These are phyloP conservation scores for Malus hybrid DNA, from an alignment of 331 rosid species.

Conservation along the genomic window DNA sequence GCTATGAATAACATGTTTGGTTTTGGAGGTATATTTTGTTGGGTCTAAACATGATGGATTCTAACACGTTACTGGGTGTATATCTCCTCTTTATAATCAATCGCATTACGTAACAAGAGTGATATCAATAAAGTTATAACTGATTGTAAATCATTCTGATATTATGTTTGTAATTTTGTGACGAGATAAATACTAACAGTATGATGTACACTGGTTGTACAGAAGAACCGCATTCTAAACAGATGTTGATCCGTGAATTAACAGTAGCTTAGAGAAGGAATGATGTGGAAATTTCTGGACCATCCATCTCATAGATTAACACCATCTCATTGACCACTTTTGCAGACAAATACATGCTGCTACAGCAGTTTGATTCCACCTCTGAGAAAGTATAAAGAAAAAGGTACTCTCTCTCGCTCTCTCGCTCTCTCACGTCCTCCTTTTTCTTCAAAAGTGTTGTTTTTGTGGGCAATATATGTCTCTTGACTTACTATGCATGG, in stretches of 20 bases:
- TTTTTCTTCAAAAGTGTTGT: background rate
- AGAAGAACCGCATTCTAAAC: background rate
- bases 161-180: background rate
- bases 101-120: too few species aligned
- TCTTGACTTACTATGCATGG: slow-evolving; percentile 3
- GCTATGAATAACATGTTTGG: background rate
- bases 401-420: background rate
- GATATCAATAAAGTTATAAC: too few species aligned
- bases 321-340: background rate
- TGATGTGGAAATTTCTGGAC: background rate
- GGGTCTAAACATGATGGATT: background rate
- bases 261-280: background rate
- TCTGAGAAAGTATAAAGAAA: slow-evolving; percentile 7
- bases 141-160: background rate
- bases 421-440: background rate
- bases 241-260: background rate
- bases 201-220: background rate
- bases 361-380: slow-evolving; percentile 6
- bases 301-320: background rate
- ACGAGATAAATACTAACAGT: background rate
- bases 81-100: too few species aligned
- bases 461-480: background rate
- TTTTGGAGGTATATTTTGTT: background rate
- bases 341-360: background rate
- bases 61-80: background rate